Percentiles rank a stretch among this genome's conserved stretches.
phyloP scores from a whole-genome alignment of 176 grass and related monocot genomes.

The Pontederia crassipes region DNA sequence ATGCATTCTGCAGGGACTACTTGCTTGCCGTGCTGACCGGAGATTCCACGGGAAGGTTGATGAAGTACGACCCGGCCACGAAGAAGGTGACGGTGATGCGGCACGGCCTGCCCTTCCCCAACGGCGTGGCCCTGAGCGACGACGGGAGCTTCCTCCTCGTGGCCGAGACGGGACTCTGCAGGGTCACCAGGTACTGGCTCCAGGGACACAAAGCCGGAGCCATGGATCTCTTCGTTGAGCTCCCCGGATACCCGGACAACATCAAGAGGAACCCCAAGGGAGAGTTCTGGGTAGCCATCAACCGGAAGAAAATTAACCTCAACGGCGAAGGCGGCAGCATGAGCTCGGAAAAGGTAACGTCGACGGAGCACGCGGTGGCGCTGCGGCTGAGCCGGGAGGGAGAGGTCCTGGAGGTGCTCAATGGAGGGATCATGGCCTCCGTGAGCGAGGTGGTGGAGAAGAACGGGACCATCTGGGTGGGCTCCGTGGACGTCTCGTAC shows the following conservation, averaged over 20 bases:
- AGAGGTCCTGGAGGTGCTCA: slow-evolving; percentile 26
- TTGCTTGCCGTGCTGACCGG: slow-evolving; percentile 29
- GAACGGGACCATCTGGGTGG: slow-evolving; percentile 50
- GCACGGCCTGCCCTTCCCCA: slow-evolving; percentile 50
- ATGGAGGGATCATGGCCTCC: slow-evolving; percentile 24
- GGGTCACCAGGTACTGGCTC: slow-evolving; percentile 61
- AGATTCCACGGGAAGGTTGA: slow-evolving; percentile 54
- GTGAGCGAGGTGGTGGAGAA: slow-evolving; percentile 70
- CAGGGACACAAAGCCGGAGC: slow-evolving; percentile 24
- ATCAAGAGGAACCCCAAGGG: slow-evolving; percentile 32
- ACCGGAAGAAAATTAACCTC: slow-evolving; percentile 31
- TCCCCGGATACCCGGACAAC: slow-evolving; percentile 89
- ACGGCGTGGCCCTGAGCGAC: slow-evolving; percentile 54
- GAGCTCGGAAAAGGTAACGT: neutral
- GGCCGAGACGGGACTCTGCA: slow-evolving; percentile 38
- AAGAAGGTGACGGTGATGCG: slow-evolving; percentile 36
- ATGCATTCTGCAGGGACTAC: slow-evolving; percentile 41
- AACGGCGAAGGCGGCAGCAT: neutral
- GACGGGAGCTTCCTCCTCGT: slow-evolving; percentile 53
- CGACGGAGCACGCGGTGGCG: slow-evolving; percentile 27
- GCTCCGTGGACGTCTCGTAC: slow-evolving; percentile 61
- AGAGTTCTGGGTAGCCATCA: slow-evolving; percentile 69
- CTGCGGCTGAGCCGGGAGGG: slow-evolving; percentile 38
- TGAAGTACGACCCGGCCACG: slow-evolving; percentile 44
- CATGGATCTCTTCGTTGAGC: slow-evolving; percentile 38